A percentile compares a stretch with the other conserved stretches of the same genome.
These are phyloP conservation scores for Chaetothyriales sp. DNA, from an alignment of 2,329 filamentous ascomycete genomes.

Conservation along the genomic window DNA sequence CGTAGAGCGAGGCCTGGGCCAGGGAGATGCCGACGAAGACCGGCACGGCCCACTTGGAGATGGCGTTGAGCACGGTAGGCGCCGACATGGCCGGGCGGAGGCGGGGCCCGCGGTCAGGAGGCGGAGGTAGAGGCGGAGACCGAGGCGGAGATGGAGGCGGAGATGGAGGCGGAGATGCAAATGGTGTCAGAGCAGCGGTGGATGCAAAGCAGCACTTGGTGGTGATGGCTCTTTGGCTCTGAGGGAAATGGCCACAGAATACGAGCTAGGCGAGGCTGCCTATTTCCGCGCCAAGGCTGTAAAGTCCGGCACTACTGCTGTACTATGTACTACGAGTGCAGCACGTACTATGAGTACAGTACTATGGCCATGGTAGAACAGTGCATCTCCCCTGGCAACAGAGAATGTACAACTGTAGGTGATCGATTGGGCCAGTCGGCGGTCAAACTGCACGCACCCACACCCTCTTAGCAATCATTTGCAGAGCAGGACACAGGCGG, in stretches of 20 bases:
- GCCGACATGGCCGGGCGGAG: conserved; percentile 8
- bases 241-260: not conserved
- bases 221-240: no score
- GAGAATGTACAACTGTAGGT: not conserved
- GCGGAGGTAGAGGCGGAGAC: not conserved
- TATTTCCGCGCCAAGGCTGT: not conserved
- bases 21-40: conserved; percentile 54
- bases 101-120: not conserved
- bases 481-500: not conserved
- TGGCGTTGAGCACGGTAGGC: conserved; percentile 40
- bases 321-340: not conserved
- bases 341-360: not conserved
- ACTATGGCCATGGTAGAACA: no score
- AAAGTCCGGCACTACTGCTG: not conserved
- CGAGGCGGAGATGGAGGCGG: no score
- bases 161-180: no score
- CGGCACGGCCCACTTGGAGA: conserved; percentile 61
- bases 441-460: not conserved
- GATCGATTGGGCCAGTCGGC: not conserved
- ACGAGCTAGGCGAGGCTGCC: not conserved
- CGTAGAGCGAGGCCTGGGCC: conserved; percentile 74
- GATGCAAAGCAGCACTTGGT: no score
- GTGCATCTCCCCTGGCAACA: not conserved
- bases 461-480: not conserved
- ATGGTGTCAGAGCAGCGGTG: no score